These are phyloP conservation scores for Coemansia sp. DNA, from an alignment of 192 early-diverging fungal species.

Conservation along the genomic window DNA sequence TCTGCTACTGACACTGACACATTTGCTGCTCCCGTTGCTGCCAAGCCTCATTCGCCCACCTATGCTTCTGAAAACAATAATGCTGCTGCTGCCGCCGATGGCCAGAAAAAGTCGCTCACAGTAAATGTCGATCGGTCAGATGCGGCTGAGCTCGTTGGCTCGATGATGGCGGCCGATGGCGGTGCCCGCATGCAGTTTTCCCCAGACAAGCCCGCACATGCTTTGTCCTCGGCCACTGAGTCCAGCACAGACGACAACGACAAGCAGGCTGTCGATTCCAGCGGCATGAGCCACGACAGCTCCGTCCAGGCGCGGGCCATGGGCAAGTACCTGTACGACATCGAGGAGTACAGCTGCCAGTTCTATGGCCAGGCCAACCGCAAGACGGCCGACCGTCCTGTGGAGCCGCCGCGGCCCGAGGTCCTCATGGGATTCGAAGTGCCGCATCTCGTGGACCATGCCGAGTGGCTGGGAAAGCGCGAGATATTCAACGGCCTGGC, in stretches of 20 bases:
- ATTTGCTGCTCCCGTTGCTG: neutral
- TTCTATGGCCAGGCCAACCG: constrained; percentile 15
- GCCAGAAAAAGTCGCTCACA: constrained; percentile 6
- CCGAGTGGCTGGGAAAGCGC: constrained; percentile 55
- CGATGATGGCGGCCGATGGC: constrained; percentile 5
- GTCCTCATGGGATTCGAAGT: constrained; percentile 36
- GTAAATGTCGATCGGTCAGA: constrained; percentile 6
- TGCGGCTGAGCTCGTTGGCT: constrained; percentile 5
- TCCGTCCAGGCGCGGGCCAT: constrained; percentile 39
- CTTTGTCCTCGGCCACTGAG: neutral
- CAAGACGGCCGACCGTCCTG: neutral
- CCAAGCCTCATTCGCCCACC: constrained; percentile 3
- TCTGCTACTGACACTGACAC: neutral
- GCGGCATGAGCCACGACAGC: constrained; percentile 22
- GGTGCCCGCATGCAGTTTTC: constrained; percentile 25
- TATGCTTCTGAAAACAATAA: neutral
- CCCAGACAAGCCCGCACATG: constrained; percentile 20
- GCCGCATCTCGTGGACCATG: constrained; percentile 36
- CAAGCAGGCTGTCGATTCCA: constrained; percentile 2
- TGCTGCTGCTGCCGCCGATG: neutral
- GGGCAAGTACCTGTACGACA: constrained; percentile 47
- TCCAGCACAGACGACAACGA: neutral
- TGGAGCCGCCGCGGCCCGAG: constrained; percentile 29
- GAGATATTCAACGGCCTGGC: constrained; percentile 58
- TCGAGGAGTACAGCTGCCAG: constrained; percentile 39